Percentiles rank a stretch among this genome's conserved stretches.
phyloP scores from a whole-genome alignment of 208 protist genomes.

The Crithidia brevicula region DNA sequence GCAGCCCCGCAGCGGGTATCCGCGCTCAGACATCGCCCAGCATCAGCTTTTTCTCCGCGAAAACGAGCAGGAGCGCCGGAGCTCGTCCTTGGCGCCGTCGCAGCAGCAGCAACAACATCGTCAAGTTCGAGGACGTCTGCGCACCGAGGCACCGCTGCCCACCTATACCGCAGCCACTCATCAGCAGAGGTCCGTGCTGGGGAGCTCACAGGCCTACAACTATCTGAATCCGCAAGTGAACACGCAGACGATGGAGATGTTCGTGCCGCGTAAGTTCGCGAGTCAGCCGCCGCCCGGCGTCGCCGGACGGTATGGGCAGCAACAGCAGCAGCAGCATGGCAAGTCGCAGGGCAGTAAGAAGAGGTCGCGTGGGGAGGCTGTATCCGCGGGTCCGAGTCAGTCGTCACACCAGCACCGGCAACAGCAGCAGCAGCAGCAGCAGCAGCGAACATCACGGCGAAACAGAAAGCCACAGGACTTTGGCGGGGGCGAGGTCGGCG shows the following conservation, averaged over 20 bases:
- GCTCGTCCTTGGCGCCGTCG: conserved; percentile 16
- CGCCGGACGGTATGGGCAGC: not conserved
- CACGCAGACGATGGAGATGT: conserved; percentile 38
- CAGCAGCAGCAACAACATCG: not conserved
- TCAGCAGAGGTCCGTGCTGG: conserved; percentile 17
- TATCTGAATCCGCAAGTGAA: conserved; percentile 36
- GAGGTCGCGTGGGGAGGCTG: not conserved
- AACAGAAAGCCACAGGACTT: not conserved
- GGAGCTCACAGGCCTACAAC: conserved; percentile 22
- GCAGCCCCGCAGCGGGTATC: conserved; percentile 10
- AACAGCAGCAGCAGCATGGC: conserved; percentile 1
- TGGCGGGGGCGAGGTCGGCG: not conserved
- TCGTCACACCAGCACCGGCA: not conserved
- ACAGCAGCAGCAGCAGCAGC: not conserved
- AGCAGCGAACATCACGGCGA: too few species aligned
- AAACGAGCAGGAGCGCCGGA: conserved; percentile 28
- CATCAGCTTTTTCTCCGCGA: conserved; percentile 31
- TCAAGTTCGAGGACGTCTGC: conserved; percentile 13
- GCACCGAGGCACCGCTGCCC: conserved; percentile 12
- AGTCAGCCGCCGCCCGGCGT: conserved; percentile 9
- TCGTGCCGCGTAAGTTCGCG: conserved; percentile 18
- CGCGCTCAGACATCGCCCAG: conserved; percentile 9
- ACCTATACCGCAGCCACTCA: conserved; percentile 1
- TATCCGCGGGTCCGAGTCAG: not conserved
- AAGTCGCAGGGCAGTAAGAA: conserved; percentile 7